Percentiles rank a stretch among this genome's conserved stretches.
Conservation (phyloP, 148 eudicot genomes). For the Rhododendron williamsianum region DNA sequence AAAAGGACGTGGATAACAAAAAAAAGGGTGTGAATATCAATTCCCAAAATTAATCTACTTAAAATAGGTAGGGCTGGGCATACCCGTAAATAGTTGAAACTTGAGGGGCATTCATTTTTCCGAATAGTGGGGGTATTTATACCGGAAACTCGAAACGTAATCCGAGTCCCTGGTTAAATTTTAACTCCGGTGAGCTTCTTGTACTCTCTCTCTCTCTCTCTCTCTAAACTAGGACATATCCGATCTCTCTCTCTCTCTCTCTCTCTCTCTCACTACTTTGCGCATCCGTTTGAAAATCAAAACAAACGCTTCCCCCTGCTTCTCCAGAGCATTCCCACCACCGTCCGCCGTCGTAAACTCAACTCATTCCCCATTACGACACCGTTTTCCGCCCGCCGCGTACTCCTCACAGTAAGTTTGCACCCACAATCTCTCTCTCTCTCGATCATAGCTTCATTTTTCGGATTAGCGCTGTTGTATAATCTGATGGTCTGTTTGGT, state of each 20-base stretch:
- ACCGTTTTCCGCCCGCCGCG: not conserved
- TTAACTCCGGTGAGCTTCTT: slow-evolving; percentile 10
- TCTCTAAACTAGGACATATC: not conserved
- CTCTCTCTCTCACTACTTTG: not conserved
- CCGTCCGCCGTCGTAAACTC: not conserved
- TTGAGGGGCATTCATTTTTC: not conserved
- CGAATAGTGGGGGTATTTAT: not conserved
- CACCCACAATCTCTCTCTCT: not conserved
- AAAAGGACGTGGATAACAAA: too few relatives aligned
- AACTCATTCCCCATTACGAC: not conserved
- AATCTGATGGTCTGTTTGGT: not conserved
- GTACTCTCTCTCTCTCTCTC: slow-evolving; percentile 4
- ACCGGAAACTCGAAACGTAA: slow-evolving; percentile 3
- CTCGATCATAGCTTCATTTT: not conserved
- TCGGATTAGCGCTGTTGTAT: not conserved
- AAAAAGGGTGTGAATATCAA: too few relatives aligned
- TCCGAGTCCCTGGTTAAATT: slow-evolving; percentile 3
- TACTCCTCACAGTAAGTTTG: slow-evolving; percentile 6
- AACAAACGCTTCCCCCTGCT: not conserved
- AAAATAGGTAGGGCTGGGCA: not conserved
- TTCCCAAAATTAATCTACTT: too few relatives aligned
- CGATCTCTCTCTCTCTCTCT: not conserved
- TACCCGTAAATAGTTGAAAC: not conserved
- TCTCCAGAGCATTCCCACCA: not conserved
- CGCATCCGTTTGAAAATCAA: not conserved